Percentiles rank a stretch among this genome's conserved stretches.
phyloP scores from a whole-genome alignment of 495 filamentous ascomycete genomes.

The Penicillium atrosanguineum region DNA sequence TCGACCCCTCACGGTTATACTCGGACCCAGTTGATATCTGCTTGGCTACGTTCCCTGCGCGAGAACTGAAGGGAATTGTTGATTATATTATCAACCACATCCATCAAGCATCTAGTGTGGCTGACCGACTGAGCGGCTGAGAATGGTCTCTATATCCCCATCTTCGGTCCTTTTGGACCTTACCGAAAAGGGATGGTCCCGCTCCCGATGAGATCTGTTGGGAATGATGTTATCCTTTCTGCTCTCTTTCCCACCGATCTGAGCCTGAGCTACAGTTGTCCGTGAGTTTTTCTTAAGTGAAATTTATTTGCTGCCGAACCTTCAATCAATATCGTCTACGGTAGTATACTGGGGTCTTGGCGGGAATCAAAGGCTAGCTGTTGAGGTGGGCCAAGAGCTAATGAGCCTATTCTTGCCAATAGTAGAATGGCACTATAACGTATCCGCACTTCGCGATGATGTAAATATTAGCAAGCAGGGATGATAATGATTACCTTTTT shows the following conservation, averaged over 20 bases:
- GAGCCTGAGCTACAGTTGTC: neutral
- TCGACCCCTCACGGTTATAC: conserved; percentile 11
- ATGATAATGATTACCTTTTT: too few relatives aligned
- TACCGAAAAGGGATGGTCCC: neutral
- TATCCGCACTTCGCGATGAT: neutral
- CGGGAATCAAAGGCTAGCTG: neutral
- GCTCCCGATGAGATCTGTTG: neutral
- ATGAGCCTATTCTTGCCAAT: neutral
- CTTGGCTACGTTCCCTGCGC: neutral
- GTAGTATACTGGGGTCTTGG: neutral
- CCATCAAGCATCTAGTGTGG: neutral
- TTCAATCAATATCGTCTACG: neutral
- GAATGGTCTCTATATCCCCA: neutral
- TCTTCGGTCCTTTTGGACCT: neutral
- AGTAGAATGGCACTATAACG: neutral
- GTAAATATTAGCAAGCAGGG: neutral
- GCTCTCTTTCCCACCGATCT: neutral
- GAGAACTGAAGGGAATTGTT: neutral
- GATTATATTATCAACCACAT: neutral
- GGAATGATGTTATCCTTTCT: neutral
- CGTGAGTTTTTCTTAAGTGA: neutral
- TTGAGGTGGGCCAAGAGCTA: too few relatives aligned
- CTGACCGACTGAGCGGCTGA: neutral
- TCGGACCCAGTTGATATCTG: conserved; percentile 1
- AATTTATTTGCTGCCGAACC: neutral